Percentiles rank a stretch among this genome's conserved stretches.
These are phyloP conservation scores for cucumber (Cucumis sativus) DNA, from an alignment of 306 rosid genomes.

Conservation along the genomic window DNA sequence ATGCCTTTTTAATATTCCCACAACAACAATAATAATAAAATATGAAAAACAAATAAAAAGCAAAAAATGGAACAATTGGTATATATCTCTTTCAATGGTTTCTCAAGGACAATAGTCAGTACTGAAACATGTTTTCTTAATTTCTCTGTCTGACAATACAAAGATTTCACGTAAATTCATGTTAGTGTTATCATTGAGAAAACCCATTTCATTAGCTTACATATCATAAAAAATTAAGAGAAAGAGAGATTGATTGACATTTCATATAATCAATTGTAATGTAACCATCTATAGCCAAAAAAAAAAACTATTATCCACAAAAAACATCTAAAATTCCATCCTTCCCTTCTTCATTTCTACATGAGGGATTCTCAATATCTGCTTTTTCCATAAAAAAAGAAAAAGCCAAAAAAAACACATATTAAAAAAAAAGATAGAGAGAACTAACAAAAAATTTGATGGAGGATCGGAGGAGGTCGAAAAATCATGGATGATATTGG, in stretches of 20 bases:
- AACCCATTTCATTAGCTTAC: neutral
- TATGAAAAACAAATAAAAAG: neutral
- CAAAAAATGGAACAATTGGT: neutral
- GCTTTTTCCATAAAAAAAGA: neutral
- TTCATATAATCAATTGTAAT: neutral
- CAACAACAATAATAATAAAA: neutral
- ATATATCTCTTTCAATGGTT: neutral
- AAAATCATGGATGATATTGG: slow-evolving; percentile 12
- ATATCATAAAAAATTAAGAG: neutral
- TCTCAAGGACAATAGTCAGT: neutral
- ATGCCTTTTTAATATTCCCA: neutral
- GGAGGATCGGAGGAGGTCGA: neutral
- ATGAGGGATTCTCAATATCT: neutral
- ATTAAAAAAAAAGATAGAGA: neutral
- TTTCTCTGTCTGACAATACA: neutral
- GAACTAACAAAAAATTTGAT: neutral
- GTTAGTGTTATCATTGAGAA: neutral
- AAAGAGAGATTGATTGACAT: neutral
- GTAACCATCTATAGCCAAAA: neutral
- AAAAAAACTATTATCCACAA: neutral
- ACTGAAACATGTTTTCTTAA: neutral
- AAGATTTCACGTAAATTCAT: slow-evolving; percentile 8
- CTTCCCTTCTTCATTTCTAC: neutral
- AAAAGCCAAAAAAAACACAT: neutral
- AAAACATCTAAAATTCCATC: neutral